Conservation (phyloP, 306 rosid species). For the Psophocarpus tetragonolobus region DNA sequence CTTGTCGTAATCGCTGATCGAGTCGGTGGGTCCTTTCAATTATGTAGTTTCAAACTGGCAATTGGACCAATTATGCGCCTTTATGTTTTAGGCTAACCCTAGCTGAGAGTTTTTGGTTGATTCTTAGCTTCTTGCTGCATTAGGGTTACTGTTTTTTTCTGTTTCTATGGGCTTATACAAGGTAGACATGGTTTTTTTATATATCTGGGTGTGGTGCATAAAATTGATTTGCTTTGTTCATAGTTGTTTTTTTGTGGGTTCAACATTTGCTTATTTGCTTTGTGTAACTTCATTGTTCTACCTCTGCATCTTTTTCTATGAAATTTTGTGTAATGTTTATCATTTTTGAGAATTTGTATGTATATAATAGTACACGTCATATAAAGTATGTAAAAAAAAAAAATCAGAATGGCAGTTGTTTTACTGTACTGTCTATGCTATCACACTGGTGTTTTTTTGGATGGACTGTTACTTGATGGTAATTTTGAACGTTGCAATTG, state of each 20-base stretch:
- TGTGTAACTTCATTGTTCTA: not conserved
- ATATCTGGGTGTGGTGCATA: not conserved
- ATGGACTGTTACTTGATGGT: not conserved
- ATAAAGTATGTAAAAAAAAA: not conserved
- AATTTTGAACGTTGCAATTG: not conserved
- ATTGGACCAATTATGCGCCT: not conserved
- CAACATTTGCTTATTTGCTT: not conserved
- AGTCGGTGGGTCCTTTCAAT: not conserved
- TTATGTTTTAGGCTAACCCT: not conserved
- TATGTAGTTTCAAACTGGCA: not conserved
- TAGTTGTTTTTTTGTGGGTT: not conserved
- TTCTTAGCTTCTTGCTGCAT: not conserved
- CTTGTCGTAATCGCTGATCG: not conserved
- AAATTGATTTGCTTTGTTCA: not conserved
- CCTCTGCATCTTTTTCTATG: not conserved
- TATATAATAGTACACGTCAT: not conserved
- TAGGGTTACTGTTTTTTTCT: not conserved
- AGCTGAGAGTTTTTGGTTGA: not conserved
- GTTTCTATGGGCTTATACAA: not conserved
- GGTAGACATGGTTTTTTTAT: not conserved
- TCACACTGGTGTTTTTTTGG: no score
- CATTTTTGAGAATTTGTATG: no score
- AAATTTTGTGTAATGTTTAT: no score
- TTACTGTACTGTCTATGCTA: no score
- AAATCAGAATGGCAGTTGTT: not conserved